Base-by-base conservation (phyloP, 2,329 filamentous ascomycete genomes). In the Acarospora socialis region DNA sequence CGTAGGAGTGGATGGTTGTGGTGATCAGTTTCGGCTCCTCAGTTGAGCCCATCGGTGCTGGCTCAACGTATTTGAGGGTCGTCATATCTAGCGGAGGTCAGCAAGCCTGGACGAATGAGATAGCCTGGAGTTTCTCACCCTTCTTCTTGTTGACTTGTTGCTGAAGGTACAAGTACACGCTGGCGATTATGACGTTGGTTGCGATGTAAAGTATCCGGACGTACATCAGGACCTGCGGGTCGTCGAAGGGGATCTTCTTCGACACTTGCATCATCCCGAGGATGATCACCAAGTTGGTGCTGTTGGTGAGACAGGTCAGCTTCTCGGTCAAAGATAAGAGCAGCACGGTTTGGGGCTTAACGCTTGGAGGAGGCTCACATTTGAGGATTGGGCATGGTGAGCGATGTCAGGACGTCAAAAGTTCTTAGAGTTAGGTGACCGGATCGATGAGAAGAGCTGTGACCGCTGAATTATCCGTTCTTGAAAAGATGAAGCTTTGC, bases 31-130 rank as follows among this genome's bases (percentile, higher is more conserved):
- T 94, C 55, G 81, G 77, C 62, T 94, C 86, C 60, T 95, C 90
- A 51, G 77, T 73, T 47, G 81, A 92, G 48, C 90, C 90, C 76
- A 94, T 82, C 26, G 83, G 76, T 4, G 90, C 73, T 26, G 86
- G 87, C 66, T 98, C 90, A 55, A 98, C 86, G 63, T 98, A 98
- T 65, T 98, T 95, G 54, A 98, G 76, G 3, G 90, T 93, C 15
- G 86, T 93, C 63, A 94, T 72, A 55, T 98, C 90, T 95, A 52
- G 5, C 2, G n/a, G 5, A 9, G 7, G 31, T 34, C 14, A 36
- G 28, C 12, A 5, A 9, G 7, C 2, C 12, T 26, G n/a, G 4
- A 24, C 17, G 14, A 10, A 28, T 8, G 15, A 17, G 16, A 8
- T n/a, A 17, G 24, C 29, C 14, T 19, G 6, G 12, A 23, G 21